Base-by-base conservation (phyloP, 176 grass and related monocot genomes). In the Puya raimondii region DNA sequence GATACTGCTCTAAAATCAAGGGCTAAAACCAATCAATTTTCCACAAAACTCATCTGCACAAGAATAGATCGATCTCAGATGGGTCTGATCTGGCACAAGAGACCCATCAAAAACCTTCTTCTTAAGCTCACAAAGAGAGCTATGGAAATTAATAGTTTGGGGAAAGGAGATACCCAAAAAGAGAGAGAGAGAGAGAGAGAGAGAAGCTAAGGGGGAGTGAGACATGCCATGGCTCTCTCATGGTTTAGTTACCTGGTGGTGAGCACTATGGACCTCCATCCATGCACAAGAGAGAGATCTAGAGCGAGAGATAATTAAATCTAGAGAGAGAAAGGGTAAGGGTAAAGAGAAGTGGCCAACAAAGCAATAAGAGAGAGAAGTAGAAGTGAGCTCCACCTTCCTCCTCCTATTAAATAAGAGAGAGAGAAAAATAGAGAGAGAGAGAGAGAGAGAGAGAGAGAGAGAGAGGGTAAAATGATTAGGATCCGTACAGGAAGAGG, bases 211-310 rank as follows among this genome's bases (percentile, higher is more conserved):
- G 20, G 23, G 58, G 18, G 58, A 23, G 16, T 61, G 21, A 18
- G 56, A 10, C 56, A 61, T 61, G 17, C 56, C 17, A 61, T 57
- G 53, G 53, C 23, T 17, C 4, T 63, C 23, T 17, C 15, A 14
- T 56, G 53, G 42, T 33, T 33, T n/a, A 66, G n/a, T 20, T 67
- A 67, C 65, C 65, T 67, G 65, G 65, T 67, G 65, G 65, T 13
- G 27, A 47, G 25, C 42, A 48, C 16, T 67, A 67, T 26, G 48
- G 16, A 67, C 48, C 65, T 67, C 65, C 65, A 67, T 67, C 65
- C 65, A 67, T 67, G 65, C 65, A 67, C 33, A 67, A 16, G 48
- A 67, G 48, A 66, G 64, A 47, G 12, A 15, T 9, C n/a, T 63
- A 17, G 3, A 47, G 4, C 1, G 25, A 33, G 10, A 18, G 22